Evolutionary conservation across 805 yeast species (phyloP), one percentile per base, ranked within the genome.

Genomic region (Starmerella riodocensis): DNA sequence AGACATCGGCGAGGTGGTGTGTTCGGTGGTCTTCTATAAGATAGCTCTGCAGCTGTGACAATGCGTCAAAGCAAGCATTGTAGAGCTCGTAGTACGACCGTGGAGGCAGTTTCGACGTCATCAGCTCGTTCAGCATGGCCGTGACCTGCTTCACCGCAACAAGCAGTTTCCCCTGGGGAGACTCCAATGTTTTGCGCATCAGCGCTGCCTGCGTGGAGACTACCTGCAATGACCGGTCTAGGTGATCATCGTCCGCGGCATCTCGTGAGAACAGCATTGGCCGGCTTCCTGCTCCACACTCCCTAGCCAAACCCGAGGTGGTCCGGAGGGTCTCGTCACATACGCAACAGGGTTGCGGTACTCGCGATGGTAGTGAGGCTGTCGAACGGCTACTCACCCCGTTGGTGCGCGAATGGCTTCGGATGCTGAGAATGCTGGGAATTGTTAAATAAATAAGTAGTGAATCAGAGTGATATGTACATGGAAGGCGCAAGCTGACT

Each of bases 1-100:
- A 91, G 38, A 91, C 67, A 56, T 91, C 97, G 0, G 93, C 82
- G 39, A 91, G 62, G 54, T 79, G 83, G 51, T 74, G 74, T 39
- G 70, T 67, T 11, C 77, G 74, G 53, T 83, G 86, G 41, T 71
- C 71, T 22, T 73, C 80, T 39, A 70, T 67, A 45, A 91, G 62
- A 52, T 75, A 80, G 6, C 64, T 61, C 1, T 85, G 71, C 27
- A 91, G 64, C 29, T 69, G 60, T 27, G 78, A 78, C 55, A 91
- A 63, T 0, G 93, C 78, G 59, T 91, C 97, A 53, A 76, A 86
- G 2, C 80, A 77, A 34, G 78, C 66, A 47, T 81, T 78, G 62
- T 88, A 91, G 32, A 91, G 62, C 59, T 86, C 97, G 58, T 91
- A 91, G 66, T 91, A 91, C 58, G 82, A 86, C 56, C 85, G 85